Percentiles rank a stretch among this genome's conserved stretches.
phyloP scores from a whole-genome alignment of 768 basidiomycete species.

The Pleurotus citrinopileatus region DNA sequence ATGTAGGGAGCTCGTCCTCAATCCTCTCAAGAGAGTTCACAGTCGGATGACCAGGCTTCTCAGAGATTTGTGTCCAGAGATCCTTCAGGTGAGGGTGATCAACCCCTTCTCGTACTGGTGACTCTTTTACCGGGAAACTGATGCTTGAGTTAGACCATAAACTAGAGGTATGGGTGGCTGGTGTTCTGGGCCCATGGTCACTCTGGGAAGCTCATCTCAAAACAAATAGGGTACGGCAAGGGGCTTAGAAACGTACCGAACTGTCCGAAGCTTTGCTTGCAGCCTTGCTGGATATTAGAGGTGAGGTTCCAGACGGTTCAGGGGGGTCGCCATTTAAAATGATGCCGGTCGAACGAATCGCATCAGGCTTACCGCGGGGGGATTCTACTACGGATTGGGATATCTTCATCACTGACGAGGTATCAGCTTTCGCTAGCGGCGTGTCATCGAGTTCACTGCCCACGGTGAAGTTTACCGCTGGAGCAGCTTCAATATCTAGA shows the following conservation, averaged over 20 bases:
- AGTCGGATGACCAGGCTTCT: constrained; percentile 61
- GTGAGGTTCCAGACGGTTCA: constrained; percentile 19
- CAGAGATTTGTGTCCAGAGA: constrained; percentile 78
- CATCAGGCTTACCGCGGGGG: not conserved
- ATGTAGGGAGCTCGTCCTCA: constrained; percentile 73
- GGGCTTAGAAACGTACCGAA: constrained; percentile 38
- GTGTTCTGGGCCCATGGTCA: constrained; percentile 45
- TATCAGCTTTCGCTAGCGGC: constrained; percentile 17
- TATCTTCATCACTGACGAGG: constrained; percentile 18
- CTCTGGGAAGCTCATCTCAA: constrained; percentile 27
- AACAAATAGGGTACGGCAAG: not conserved
- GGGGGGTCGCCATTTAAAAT: constrained; percentile 6
- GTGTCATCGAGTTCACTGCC: constrained; percentile 69
- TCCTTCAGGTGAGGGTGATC: constrained; percentile 86
- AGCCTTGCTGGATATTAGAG: constrained; percentile 30
- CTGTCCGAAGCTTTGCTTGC: constrained; percentile 55
- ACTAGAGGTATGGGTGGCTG: constrained; percentile 29
- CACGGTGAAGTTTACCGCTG: constrained; percentile 72
- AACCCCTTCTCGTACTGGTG: constrained; percentile 56
- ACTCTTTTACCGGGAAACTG: constrained; percentile 61
- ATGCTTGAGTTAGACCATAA: constrained; percentile 57
- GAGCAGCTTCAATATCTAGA: constrained; percentile 42
- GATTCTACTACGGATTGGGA: constrained; percentile 17
- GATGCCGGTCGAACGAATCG: not conserved
- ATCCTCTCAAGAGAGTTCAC: constrained; percentile 85